A percentile compares a stretch with the other conserved stretches of the same genome.
Evolutionary conservation across 257 asterid genomes (phyloP).

Genomic region (Capsicum rhomboideum): DNA sequence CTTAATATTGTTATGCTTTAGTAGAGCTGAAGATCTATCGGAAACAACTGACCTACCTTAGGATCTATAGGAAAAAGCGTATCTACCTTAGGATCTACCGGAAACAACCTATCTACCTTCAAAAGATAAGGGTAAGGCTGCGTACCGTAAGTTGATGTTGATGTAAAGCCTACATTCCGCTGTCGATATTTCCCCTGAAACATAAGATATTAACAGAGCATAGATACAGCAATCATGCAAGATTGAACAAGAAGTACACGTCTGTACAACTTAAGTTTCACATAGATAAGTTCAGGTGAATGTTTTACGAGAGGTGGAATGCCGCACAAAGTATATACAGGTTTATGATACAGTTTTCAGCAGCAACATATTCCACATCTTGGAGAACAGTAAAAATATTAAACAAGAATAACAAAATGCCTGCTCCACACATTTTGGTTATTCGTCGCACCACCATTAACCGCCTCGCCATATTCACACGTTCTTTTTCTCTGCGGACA

Average conservation of each 20-base stretch:
- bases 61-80: too few relatives aligned
- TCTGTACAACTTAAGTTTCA: constrained; percentile 50
- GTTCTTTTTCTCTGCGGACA: constrained; percentile 27
- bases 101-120: background rate
- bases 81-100: too few relatives aligned
- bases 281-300: constrained; percentile 17
- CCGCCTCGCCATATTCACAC: constrained; percentile 10
- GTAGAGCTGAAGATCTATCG: too few relatives aligned
- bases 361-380: constrained; percentile 20
- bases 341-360: constrained; percentile 33
- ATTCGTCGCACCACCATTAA: background rate
- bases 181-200: background rate
- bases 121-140: background rate
- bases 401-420: constrained; percentile 7
- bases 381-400: constrained; percentile 23
- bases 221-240: constrained; percentile 9
- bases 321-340: constrained; percentile 49
- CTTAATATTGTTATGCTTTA: too few relatives aligned
- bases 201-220: background rate
- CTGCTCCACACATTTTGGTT: background rate
- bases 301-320: constrained; percentile 17
- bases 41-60: too few relatives aligned
- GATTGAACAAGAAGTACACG: constrained; percentile 22
- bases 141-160: background rate
- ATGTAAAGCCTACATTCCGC: background rate